These are phyloP conservation scores for Neoboletus subvelutipes DNA, from an alignment of 768 basidiomycete species.

Conservation along the genomic window DNA sequence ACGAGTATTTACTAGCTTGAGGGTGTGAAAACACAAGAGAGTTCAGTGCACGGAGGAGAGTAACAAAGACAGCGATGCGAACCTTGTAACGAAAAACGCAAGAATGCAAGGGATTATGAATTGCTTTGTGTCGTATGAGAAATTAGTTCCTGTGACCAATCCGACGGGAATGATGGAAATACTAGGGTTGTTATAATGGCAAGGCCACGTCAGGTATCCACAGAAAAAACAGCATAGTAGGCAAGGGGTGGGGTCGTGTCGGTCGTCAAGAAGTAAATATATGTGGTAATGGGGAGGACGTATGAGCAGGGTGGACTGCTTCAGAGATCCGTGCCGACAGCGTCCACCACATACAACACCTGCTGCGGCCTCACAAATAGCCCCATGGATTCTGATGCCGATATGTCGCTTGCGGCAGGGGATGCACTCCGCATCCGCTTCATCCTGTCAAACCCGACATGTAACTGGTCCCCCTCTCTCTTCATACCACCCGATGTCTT, in stretches of 20 bases:
- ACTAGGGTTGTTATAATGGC: conserved; percentile 13
- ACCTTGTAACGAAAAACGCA: conserved; percentile 3
- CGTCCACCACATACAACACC: conserved; percentile 84
- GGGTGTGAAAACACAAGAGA: too few species aligned
- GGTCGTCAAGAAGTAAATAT: conserved; percentile 8
- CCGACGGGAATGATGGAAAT: conserved; percentile 11
- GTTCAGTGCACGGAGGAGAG: not conserved
- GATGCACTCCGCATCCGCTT: conserved; percentile 69
- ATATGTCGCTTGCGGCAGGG: conserved; percentile 59
- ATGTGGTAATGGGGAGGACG: not conserved
- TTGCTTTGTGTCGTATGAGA: conserved; percentile 17
- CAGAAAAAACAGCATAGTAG: not conserved
- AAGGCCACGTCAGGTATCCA: conserved; percentile 11
- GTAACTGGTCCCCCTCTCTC: conserved; percentile 58
- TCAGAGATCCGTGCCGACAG: conserved; percentile 66
- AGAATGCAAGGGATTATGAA: conserved; percentile 17
- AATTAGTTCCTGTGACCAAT: conserved; percentile 25
- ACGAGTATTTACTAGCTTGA: not conserved
- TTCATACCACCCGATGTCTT: conserved; percentile 40
- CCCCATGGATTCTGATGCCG: conserved; percentile 64
- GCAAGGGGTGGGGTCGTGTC: not conserved
- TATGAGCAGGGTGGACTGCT: not conserved
- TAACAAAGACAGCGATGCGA: not conserved
- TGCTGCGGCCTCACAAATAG: conserved; percentile 85
- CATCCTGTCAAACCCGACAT: conserved; percentile 36